Conservation (phyloP, 495 filamentous ascomycete genomes). For the Penicillium angulare region DNA sequence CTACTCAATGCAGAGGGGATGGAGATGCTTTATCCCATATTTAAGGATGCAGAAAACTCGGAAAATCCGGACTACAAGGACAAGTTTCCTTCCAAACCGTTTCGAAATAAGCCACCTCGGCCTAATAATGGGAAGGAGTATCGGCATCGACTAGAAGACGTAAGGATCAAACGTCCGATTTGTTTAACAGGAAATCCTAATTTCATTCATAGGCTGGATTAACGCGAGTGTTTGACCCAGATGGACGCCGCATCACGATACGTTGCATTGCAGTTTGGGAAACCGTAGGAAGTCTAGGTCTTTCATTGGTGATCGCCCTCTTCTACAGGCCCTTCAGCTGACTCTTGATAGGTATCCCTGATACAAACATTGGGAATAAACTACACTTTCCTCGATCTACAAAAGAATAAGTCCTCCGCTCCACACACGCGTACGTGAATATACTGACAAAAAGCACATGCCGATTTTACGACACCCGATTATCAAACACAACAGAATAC, state of each 20-base stretch:
- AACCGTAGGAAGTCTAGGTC: constrained; percentile 54
- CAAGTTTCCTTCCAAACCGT: constrained; percentile 55
- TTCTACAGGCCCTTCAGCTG: neutral
- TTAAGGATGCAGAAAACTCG: constrained; percentile 60
- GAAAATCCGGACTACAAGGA: constrained; percentile 51
- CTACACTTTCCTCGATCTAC: constrained; percentile 45
- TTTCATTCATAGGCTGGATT: constrained; percentile 26
- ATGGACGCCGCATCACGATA: constrained; percentile 43
- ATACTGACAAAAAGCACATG: constrained; percentile 25
- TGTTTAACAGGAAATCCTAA: neutral
- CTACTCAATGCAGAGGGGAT: constrained; percentile 63
- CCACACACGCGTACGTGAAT: neutral
- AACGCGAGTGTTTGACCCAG: constrained; percentile 33
- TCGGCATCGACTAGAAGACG: constrained; percentile 27
- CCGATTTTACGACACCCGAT: constrained; percentile 58
- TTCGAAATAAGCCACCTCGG: constrained; percentile 54
- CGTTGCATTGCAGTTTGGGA: constrained; percentile 58
- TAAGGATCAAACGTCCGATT: neutral
- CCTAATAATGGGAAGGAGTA: constrained; percentile 26
- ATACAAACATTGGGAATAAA: constrained; percentile 31
- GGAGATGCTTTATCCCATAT: constrained; percentile 62
- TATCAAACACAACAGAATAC: constrained; percentile 58
- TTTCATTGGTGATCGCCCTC: neutral
- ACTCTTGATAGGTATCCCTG: constrained; percentile 39
- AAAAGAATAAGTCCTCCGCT: constrained; percentile 37